Percentiles rank a stretch among this genome's conserved stretches.
Conservation (phyloP, 257 asterid species). For the Vinca minor region DNA sequence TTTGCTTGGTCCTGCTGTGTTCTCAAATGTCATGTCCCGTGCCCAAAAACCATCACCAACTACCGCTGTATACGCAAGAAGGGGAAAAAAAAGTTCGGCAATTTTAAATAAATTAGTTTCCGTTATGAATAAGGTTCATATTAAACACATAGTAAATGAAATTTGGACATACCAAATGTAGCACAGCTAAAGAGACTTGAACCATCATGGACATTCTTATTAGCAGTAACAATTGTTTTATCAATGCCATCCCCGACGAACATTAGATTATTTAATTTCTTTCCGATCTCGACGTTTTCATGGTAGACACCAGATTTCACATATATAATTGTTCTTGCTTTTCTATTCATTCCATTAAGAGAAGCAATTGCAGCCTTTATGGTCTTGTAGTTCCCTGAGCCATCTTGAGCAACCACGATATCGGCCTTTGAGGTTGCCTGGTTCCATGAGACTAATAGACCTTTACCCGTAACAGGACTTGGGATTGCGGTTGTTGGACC, state of each 20-base stretch:
- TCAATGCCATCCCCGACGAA: slow-evolving; percentile 75
- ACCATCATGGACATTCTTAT: slow-evolving; percentile 37
- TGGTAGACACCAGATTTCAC: slow-evolving; percentile 50
- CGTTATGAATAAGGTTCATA: too few relatives aligned
- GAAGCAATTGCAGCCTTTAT: slow-evolving; percentile 53
- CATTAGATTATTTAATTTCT: slow-evolving; percentile 41
- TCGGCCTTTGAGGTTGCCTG: slow-evolving; percentile 44
- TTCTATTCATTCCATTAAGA: slow-evolving; percentile 25
- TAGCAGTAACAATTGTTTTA: slow-evolving; percentile 48
- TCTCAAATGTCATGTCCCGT: slow-evolving; percentile 65
- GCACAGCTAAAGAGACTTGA: slow-evolving; percentile 41
- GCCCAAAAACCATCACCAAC: slow-evolving; percentile 68
- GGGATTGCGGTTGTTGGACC: too few relatives aligned
- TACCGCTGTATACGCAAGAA: slow-evolving; percentile 28
- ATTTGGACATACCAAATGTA: slow-evolving; percentile 42
- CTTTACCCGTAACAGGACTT: too few relatives aligned
- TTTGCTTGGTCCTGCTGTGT: slow-evolving; percentile 55
- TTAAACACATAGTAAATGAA: not conserved
- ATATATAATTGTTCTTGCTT: slow-evolving; percentile 32
- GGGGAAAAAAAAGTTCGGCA: not conserved
- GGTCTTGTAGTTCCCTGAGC: slow-evolving; percentile 52
- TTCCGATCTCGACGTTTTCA: slow-evolving; percentile 43
- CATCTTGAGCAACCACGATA: slow-evolving; percentile 62
- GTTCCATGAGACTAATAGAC: slow-evolving; percentile 42
- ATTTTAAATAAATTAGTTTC: not conserved